Conservation (phyloP, 2,329 filamentous ascomycete species). For the Ascosphaera apis region DNA sequence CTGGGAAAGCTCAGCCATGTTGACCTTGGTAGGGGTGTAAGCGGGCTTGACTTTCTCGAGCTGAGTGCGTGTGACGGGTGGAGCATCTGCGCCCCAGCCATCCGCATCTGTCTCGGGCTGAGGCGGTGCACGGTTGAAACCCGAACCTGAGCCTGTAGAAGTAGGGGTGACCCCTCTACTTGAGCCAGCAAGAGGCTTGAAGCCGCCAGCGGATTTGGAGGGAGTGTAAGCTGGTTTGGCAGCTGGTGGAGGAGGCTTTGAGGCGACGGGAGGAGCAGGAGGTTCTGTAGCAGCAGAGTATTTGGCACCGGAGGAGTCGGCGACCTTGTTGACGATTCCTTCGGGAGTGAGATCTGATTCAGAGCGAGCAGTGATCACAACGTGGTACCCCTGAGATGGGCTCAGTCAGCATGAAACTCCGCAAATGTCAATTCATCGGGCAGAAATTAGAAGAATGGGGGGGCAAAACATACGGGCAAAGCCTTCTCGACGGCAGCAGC, state of each 20-base stretch:
- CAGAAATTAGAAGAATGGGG: background rate
- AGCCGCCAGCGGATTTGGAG: slow-evolving; percentile 31
- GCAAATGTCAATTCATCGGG: background rate
- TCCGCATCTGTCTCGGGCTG: slow-evolving; percentile 48
- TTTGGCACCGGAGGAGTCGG: slow-evolving; percentile 83
- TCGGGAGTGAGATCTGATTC: slow-evolving; percentile 74
- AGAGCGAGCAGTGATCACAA: slow-evolving; percentile 87
- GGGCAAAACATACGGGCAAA: slow-evolving; percentile 38
- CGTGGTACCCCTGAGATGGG: slow-evolving; percentile 53
- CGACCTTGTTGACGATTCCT: slow-evolving; percentile 73
- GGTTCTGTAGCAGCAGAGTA: slow-evolving; percentile 51
- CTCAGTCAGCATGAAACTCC: slow-evolving; percentile 3
- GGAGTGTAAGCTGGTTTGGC: slow-evolving; percentile 87
- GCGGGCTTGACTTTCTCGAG: slow-evolving; percentile 80
- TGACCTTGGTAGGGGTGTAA: slow-evolving; percentile 88
- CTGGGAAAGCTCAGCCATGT: slow-evolving; percentile 63
- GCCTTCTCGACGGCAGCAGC: slow-evolving; percentile 72
- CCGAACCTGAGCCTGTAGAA: too few relatives aligned
- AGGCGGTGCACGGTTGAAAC: slow-evolving; percentile 23
- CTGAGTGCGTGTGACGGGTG: slow-evolving; percentile 65
- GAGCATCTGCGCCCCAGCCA: slow-evolving; percentile 87
- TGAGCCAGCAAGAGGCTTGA: slow-evolving; percentile 46
- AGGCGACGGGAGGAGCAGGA: slow-evolving; percentile 28
- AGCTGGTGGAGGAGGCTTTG: slow-evolving; percentile 41
- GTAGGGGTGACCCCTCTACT: slow-evolving; percentile 21